Percentiles rank a stretch among this genome's conserved stretches.
Conservation (phyloP, 2,329 filamentous ascomycete genomes). For the Aspergillus persii region DNA sequence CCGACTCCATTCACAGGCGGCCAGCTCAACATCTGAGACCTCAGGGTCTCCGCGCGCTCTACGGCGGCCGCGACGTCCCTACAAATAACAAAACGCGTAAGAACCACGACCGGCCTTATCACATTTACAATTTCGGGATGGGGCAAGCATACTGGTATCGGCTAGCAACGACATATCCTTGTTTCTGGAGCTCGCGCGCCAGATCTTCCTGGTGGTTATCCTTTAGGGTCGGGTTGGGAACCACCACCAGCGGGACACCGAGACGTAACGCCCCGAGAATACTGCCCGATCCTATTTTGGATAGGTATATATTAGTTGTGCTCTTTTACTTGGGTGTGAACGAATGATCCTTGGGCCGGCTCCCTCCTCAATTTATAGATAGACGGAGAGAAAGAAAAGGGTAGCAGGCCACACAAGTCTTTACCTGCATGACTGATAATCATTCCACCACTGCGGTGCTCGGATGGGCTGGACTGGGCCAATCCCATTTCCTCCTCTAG, state of each 20-base stretch:
- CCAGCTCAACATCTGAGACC: conserved; percentile 46
- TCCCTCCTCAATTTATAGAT: not conserved
- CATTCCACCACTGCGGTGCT: conserved; percentile 57
- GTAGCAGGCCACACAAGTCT: conserved; percentile 19
- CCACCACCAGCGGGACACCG: conserved; percentile 76
- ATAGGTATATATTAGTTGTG: not conserved
- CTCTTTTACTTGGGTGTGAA: not conserved
- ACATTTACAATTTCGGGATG: not conserved
- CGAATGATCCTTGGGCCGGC: not conserved
- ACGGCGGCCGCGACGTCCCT: conserved; percentile 52
- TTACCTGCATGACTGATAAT: conserved; percentile 88
- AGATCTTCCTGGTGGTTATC: conserved; percentile 92
- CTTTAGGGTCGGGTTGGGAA: conserved; percentile 78
- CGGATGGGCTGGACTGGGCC: conserved; percentile 46
- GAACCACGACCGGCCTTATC: not conserved
- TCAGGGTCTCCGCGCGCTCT: conserved; percentile 47
- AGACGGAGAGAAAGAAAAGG: not conserved
- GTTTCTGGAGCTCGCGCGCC: conserved; percentile 68
- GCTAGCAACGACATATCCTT: conserved; percentile 75
- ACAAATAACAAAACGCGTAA: conserved; percentile 5
- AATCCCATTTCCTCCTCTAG: conserved; percentile 59
- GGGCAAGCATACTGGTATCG: conserved; percentile 57
- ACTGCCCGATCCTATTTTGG: conserved; percentile 72
- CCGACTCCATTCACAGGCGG: conserved; percentile 49
- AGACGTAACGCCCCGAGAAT: conserved; percentile 79